A percentile compares a stretch with the other conserved stretches of the same genome.
These are phyloP conservation scores for Paecilomyces sp. DNA, from an alignment of 2,329 filamentous ascomycete genomes.

Conservation along the genomic window DNA sequence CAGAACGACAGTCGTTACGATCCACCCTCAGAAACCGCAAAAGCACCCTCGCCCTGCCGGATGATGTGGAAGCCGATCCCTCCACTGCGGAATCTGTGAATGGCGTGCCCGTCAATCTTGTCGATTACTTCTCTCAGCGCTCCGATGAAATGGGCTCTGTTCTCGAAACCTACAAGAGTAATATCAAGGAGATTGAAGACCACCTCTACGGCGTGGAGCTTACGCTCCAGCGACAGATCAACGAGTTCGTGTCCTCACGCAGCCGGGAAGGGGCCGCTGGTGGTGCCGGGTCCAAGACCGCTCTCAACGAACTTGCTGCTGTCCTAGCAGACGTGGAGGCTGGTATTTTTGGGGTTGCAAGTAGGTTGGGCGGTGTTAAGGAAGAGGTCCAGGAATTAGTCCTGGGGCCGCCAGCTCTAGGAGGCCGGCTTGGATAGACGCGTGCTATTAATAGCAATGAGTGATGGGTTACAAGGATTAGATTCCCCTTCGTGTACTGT, in stretches of 20 bases:
- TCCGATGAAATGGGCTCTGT: slow-evolving; percentile 56
- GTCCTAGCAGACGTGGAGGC: slow-evolving; percentile 60
- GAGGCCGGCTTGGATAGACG: slow-evolving; percentile 13
- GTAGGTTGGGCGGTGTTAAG: slow-evolving; percentile 51
- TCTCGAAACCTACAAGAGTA: slow-evolving; percentile 51
- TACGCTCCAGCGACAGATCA: slow-evolving; percentile 53
- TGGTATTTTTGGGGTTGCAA: slow-evolving; percentile 57
- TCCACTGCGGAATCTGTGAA: slow-evolving; percentile 36
- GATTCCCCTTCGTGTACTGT: background rate
- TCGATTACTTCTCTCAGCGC: slow-evolving; percentile 57
- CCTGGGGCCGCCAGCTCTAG: slow-evolving; percentile 32
- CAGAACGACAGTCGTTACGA: slow-evolving; percentile 30
- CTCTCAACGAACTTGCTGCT: slow-evolving; percentile 43
- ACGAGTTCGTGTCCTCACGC: slow-evolving; percentile 42
- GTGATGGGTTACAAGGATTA: background rate
- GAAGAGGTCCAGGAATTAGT: slow-evolving; percentile 55
- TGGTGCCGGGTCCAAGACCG: slow-evolving; percentile 34
- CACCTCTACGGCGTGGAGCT: slow-evolving; percentile 59
- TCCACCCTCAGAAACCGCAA: slow-evolving; percentile 28
- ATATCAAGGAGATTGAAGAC: slow-evolving; percentile 57
- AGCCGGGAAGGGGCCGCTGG: slow-evolving; percentile 30
- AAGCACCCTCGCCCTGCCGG: slow-evolving; percentile 41
- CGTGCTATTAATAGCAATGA: slow-evolving; percentile 1
- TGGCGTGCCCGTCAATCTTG: slow-evolving; percentile 52
- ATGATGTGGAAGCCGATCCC: slow-evolving; percentile 35